A percentile compares a stretch with the other conserved stretches of the same genome.
Evolutionary conservation across 2,329 filamentous ascomycete species (phyloP).

Genomic region (Keithomyces neogunnii): DNA sequence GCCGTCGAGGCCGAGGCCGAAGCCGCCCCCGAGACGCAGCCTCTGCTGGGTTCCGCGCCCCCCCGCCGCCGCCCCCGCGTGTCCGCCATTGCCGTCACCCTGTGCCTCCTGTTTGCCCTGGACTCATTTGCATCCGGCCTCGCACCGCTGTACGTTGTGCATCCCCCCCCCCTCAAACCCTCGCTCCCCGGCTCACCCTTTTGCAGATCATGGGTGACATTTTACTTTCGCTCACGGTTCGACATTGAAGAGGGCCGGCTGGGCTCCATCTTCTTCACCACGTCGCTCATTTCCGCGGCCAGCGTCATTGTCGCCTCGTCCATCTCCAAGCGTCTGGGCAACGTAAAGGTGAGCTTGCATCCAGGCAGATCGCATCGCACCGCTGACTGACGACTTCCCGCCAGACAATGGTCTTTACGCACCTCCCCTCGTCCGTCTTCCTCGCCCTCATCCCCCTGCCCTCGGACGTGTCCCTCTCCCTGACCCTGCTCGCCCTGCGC

Average conservation of each 20-base stretch:
- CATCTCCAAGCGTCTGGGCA: constrained; percentile 46
- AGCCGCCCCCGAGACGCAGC: constrained; percentile 13
- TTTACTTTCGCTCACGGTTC: constrained; percentile 43
- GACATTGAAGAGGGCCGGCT: constrained; percentile 38
- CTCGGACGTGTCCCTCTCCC: constrained; percentile 39
- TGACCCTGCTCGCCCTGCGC: constrained; percentile 53
- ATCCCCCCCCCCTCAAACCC: constrained; percentile 10
- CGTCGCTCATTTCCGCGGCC: constrained; percentile 40
- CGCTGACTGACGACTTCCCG: background rate
- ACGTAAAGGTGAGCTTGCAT: constrained; percentile 49
- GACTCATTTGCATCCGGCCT: constrained; percentile 66
- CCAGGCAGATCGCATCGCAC: too few relatives aligned
- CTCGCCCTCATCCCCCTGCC: constrained; percentile 55
- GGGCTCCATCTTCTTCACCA: constrained; percentile 46
- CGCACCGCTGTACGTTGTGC: constrained; percentile 45
- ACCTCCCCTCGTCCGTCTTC: constrained; percentile 60
- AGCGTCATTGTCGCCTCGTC: constrained; percentile 46
- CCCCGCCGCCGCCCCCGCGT: constrained; percentile 19
- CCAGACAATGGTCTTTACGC: constrained; percentile 67
- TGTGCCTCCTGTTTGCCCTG: constrained; percentile 59
- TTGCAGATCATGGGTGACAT: constrained; percentile 47
- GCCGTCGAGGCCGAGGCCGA: constrained; percentile 31
- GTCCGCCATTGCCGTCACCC: constrained; percentile 40
- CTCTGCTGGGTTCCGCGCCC: constrained; percentile 13
- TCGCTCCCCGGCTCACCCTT: background rate